A percentile compares a stretch with the other conserved stretches of the same genome.
Conservation (phyloP, 2,329 filamentous ascomycete species). For the Alternaria tenuissima region DNA sequence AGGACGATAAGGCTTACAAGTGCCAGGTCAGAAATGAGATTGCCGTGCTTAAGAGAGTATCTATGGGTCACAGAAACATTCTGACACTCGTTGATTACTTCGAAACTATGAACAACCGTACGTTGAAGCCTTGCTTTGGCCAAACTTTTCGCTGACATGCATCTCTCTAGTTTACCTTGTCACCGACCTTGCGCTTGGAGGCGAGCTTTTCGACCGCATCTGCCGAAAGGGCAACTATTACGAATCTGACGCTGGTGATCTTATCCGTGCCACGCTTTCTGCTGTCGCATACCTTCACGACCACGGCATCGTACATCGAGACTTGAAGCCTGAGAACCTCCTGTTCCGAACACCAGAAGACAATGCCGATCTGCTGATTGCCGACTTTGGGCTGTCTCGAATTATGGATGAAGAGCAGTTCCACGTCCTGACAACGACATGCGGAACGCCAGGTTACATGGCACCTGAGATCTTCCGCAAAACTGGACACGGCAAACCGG, state of each 20-base stretch:
- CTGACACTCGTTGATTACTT: conserved; percentile 98
- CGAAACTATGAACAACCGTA: conserved; percentile 97
- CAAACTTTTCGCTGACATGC: conserved; percentile 15
- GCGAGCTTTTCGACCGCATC: conserved; percentile 97
- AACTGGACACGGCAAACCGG: conserved; percentile 95
- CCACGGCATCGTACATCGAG: conserved; percentile 97
- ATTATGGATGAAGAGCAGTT: conserved; percentile 99
- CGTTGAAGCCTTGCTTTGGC: conserved; percentile 28
- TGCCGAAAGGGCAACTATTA: conserved; percentile 99
- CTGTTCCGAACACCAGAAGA: conserved; percentile 97
- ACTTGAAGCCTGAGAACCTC: conserved; percentile 96
- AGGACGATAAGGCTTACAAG: conserved; percentile 15
- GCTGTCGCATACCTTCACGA: conserved; percentile 99
- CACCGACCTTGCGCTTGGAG: conserved; percentile 93
- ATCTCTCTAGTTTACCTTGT: conserved; percentile 79
- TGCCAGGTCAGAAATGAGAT: conserved; percentile 95
- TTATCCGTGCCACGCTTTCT: conserved; percentile 92
- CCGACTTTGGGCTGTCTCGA: conserved; percentile 92
- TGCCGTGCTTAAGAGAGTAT: conserved; percentile 95
- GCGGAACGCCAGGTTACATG: conserved; percentile 98
- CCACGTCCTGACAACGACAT: conserved; percentile 96
- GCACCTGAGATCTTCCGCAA: conserved; percentile 99
- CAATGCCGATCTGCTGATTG: conserved; percentile 95
- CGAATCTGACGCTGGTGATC: conserved; percentile 93
- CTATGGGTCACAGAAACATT: conserved; percentile 98